A percentile compares a stretch with the other conserved stretches of the same genome.
Evolutionary conservation across 2,329 filamentous ascomycete species (phyloP).

Genomic region (Paracorniculantispora psalliotae): DNA sequence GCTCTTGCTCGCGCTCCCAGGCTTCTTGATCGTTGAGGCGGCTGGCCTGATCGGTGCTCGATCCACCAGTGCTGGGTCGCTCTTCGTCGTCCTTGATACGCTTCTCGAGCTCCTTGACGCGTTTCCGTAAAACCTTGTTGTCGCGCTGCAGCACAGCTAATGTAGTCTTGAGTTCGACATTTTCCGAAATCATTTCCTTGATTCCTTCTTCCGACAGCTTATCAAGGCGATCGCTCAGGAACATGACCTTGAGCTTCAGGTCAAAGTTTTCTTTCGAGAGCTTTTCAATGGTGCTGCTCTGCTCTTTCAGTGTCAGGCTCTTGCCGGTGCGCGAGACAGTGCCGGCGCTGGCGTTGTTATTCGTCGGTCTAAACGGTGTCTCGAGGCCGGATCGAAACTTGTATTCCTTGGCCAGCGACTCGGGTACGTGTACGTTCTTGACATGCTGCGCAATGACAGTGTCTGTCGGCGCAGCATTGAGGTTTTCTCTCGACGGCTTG

Average conservation of each 20-base stretch:
- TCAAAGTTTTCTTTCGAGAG: slow-evolving; percentile 98
- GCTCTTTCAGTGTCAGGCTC: slow-evolving; percentile 88
- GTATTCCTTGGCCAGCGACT: slow-evolving; percentile 82
- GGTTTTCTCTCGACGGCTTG: slow-evolving; percentile 49
- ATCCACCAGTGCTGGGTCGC: slow-evolving; percentile 58
- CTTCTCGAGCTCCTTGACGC: slow-evolving; percentile 82
- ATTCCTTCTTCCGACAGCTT: slow-evolving; percentile 93
- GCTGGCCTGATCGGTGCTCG: slow-evolving; percentile 54
- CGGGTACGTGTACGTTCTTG: slow-evolving; percentile 84
- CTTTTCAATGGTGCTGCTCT: slow-evolving; percentile 94
- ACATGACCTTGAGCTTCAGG: slow-evolving; percentile 95
- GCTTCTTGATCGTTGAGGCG: slow-evolving; percentile 54
- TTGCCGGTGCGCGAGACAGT: slow-evolving; percentile 54
- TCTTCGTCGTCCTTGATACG: slow-evolving; percentile 64
- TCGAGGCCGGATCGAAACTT: slow-evolving; percentile 65
- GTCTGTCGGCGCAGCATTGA: slow-evolving; percentile 66
- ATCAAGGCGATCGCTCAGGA: slow-evolving; percentile 86
- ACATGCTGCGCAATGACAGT: slow-evolving; percentile 85
- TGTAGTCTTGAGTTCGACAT: slow-evolving; percentile 89
- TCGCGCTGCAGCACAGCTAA: slow-evolving; percentile 87
- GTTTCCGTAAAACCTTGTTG: slow-evolving; percentile 74
- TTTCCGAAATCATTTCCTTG: slow-evolving; percentile 97
- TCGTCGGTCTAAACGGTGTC: slow-evolving; percentile 54
- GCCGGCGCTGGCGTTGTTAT: slow-evolving; percentile 37
- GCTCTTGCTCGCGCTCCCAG: slow-evolving; percentile 75